Percentiles rank a stretch among this genome's conserved stretches.
phyloP scores from a whole-genome alignment of 257 asterid species.

The Plantago major region DNA sequence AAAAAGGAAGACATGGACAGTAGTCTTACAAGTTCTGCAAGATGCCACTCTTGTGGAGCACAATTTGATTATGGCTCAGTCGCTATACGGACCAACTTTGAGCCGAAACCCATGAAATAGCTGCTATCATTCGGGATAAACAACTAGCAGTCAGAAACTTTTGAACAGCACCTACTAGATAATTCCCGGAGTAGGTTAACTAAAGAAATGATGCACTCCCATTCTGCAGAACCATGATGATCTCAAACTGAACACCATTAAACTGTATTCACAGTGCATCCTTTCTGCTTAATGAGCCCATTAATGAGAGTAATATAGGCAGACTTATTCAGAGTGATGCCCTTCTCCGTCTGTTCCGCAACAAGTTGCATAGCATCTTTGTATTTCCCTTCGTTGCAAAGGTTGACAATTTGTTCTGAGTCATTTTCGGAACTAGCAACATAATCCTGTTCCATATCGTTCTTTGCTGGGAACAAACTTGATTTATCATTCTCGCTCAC shows the following conservation, averaged over 20 bases:
- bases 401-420: constrained; percentile 65
- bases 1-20: too few relatives aligned
- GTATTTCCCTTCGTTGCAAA: constrained; percentile 64
- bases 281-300: constrained; percentile 77
- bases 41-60: too few relatives aligned
- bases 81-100: too few relatives aligned
- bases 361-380: constrained; percentile 75
- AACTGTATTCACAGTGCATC: constrained; percentile 31
- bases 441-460: constrained; percentile 23
- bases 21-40: too few relatives aligned
- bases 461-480: constrained; percentile 15
- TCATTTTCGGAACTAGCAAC: constrained; percentile 29
- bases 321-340: constrained; percentile 44
- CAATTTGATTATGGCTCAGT: too few relatives aligned
- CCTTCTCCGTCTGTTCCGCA: constrained; percentile 52
- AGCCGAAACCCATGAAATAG: too few relatives aligned
- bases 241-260: constrained; percentile 4
- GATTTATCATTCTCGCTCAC: constrained; percentile 30
- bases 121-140: too few relatives aligned
- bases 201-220: constrained; percentile 6
- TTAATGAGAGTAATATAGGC: constrained; percentile 63
- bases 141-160: too few relatives aligned
- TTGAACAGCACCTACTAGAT: too few relatives aligned
- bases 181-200: too few relatives aligned
- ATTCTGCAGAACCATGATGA: background rate